Conservation (phyloP, 202 grass and related monocot species). For the Panicum hallii region DNA sequence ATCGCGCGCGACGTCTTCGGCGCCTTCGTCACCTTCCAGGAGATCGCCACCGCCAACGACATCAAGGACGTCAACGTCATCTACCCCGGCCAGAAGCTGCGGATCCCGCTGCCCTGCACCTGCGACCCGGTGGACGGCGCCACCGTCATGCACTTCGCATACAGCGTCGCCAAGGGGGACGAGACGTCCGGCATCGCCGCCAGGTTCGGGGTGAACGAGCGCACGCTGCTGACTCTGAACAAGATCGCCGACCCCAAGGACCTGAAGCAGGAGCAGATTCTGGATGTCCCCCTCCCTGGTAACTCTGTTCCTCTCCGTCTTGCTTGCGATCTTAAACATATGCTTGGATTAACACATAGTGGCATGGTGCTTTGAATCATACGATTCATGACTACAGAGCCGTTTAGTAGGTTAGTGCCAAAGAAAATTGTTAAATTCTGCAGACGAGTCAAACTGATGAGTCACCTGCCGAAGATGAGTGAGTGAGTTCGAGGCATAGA, state of each 20-base stretch:
- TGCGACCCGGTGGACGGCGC: conserved; percentile 63
- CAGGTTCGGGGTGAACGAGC: conserved; percentile 48
- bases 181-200: conserved; percentile 49
- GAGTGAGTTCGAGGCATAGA: neutral
- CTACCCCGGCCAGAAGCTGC: conserved; percentile 4
- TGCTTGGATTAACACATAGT: neutral
- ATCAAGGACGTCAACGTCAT: conserved; percentile 44
- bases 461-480: neutral
- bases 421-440: too few relatives aligned
- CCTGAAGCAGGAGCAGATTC: conserved; percentile 48
- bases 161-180: conserved; percentile 51
- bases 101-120: conserved; percentile 85
- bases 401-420: neutral
- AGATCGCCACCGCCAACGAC: conserved; percentile 68
- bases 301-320: neutral
- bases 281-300: conserved; percentile 85
- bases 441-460: neutral
- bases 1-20: conserved; percentile 56
- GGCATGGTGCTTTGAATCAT: conserved; percentile 3
- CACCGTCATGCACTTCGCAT: conserved; percentile 62
- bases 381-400: neutral
- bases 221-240: conserved; percentile 61
- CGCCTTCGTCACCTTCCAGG: conserved; percentile 63
- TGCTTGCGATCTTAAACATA: neutral
- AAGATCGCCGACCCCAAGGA: conserved; percentile 45